Base-by-base conservation (phyloP, 2,329 filamentous ascomycete genomes). In the Fusarium proliferatum region DNA sequence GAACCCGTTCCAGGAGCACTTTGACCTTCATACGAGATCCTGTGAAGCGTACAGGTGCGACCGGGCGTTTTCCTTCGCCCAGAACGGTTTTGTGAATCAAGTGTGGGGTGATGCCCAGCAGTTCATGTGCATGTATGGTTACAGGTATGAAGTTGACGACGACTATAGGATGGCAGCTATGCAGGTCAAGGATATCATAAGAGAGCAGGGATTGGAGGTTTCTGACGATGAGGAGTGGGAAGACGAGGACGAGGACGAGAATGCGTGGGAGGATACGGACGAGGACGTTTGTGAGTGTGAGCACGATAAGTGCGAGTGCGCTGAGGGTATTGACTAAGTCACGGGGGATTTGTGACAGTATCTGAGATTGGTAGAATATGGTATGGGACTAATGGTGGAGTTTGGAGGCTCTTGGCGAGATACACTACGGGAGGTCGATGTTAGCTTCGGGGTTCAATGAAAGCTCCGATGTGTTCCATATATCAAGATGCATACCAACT, bases 341-440 rank as follows among this genome's bases (percentile, higher is more conserved):
- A 9, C 0, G 5, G 6, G 30, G 6, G 8, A 5, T 0, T 2
- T 19, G 4, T 15, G 11, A 10, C 19, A 21, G 11, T 1, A 52
- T 21, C 33, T 15, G 23, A 2, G 6, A 21, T 38, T 38, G 21
- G 2, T 26, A 53, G 13, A 6, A 11, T 6, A 28, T 39, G 34
- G n/a, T 21, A 48, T 16, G 6, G 3, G 16, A 38, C 17, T 28
- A 19, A 28, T 15, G 51, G 19, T 41, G 23, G 51, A 30, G 23
- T 21, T 55, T 28, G 19, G 2, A 16, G 13, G 13, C 23, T n/a
- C 15, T 55, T 41, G 51, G 34, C 10, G 5, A 55, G 51, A 41
- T 41, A 39, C 34, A 1, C 13, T 53, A 2, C n/a, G 10, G 34
- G 34, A 41, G 34, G 41, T 55, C 7, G 19, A 39, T 30, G 19